Conservation (phyloP, 2,329 filamentous ascomycete genomes). For the Arthroderma uncinatum region DNA sequence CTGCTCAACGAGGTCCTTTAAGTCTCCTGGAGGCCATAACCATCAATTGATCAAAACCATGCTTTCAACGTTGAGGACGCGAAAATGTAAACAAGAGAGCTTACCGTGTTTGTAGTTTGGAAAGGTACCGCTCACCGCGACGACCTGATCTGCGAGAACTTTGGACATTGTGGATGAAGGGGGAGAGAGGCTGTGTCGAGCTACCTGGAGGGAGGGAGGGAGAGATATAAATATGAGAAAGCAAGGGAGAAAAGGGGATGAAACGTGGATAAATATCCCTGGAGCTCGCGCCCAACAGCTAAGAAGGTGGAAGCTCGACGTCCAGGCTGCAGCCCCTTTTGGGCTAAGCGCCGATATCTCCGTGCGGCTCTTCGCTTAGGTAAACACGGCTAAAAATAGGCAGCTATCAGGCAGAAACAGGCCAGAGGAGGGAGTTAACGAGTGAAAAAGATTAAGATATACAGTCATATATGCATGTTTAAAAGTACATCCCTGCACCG, state of each 20-base stretch:
- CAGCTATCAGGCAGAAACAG: not conserved
- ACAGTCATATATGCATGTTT: conserved; percentile 1
- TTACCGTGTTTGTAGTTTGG: conserved; percentile 42
- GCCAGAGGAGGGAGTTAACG: not conserved
- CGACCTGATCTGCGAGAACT: conserved; percentile 24
- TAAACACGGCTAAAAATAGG: not conserved
- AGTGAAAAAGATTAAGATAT: not conserved
- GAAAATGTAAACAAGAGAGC: conserved; percentile 11
- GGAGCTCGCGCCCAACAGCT: not conserved
- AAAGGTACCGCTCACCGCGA: conserved; percentile 54
- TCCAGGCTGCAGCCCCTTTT: conserved; percentile 4
- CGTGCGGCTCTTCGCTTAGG: not conserved
- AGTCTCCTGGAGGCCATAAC: conserved; percentile 17
- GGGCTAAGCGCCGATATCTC: conserved; percentile 1
- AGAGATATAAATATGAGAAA: not conserved
- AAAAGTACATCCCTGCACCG: not conserved
- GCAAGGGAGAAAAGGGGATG: not conserved
- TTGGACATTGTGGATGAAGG: conserved; percentile 18
- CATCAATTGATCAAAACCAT: not conserved
- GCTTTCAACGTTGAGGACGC: not conserved
- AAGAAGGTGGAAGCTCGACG: not conserved
- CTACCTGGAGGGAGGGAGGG: not conserved
- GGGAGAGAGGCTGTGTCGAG: too few species aligned
- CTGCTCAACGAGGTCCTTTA: conserved; percentile 25
- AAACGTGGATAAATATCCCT: not conserved